phyloP scores from a whole-genome alignment of 768 basidiomycete genomes.

The Termitomyces heimii region DNA sequence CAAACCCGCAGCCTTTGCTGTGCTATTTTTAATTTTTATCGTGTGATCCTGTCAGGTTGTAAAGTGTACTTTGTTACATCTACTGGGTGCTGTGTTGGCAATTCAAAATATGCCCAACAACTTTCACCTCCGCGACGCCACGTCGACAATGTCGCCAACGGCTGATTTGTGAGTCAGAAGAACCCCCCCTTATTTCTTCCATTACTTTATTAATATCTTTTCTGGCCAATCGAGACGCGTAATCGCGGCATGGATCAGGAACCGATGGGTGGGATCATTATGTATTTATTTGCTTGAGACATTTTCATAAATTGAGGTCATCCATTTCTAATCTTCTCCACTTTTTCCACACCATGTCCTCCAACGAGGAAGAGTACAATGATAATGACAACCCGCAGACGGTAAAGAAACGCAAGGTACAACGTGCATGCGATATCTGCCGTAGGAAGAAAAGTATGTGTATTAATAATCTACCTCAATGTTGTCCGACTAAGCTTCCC shows the following conservation, averaged over 20 bases:
- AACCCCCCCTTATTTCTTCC: background rate
- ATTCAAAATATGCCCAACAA: too few species aligned
- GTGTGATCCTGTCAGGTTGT: background rate
- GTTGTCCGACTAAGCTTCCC: background rate
- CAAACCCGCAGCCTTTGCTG: too few species aligned
- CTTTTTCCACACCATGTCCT: conserved; percentile 40
- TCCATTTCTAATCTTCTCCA: background rate
- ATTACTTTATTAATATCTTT: too few species aligned
- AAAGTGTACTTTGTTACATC: too few species aligned
- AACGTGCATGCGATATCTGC: conserved; percentile 79
- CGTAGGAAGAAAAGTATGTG: conserved; percentile 75
- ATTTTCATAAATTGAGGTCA: conserved; percentile 8
- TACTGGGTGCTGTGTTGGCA: background rate
- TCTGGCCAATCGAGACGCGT: conserved; percentile 10
- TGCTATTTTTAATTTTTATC: background rate
- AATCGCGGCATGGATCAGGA: conserved; percentile 12
- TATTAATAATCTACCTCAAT: background rate
- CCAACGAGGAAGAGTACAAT: conserved; percentile 58
- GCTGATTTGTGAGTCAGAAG: background rate
- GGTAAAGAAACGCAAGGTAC: conserved; percentile 65
- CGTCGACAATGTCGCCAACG: background rate
- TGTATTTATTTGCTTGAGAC: conserved; percentile 4
- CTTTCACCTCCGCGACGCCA: background rate
- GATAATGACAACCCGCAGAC: conserved; percentile 35
- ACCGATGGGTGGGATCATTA: conserved; percentile 3